Evolutionary conservation across 2,329 filamentous ascomycete species (phyloP).

Genomic region (Fusarium verticillioides): DNA sequence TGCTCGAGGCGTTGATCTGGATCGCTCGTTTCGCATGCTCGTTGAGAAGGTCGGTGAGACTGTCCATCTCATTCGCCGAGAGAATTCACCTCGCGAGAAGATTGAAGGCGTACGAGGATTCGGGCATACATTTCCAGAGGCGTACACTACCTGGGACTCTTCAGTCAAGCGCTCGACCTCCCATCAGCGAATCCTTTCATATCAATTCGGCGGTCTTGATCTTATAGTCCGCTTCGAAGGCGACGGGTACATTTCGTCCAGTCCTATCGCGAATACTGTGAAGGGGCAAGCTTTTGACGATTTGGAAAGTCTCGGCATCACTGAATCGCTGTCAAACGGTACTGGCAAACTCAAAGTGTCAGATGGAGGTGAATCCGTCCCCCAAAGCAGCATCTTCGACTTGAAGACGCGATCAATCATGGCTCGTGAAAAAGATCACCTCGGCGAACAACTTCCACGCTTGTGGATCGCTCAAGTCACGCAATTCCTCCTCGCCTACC

Average conservation of each 20-base stretch:
- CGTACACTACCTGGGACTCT: conserved; percentile 71
- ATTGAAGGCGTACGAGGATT: conserved; percentile 68
- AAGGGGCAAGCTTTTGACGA: not conserved
- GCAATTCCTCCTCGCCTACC: conserved; percentile 56
- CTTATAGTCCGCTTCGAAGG: conserved; percentile 45
- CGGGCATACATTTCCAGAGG: conserved; percentile 74
- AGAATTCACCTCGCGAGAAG: conserved; percentile 67
- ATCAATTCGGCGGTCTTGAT: conserved; percentile 60
- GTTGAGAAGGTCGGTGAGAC: conserved; percentile 66
- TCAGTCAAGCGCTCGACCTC: conserved; percentile 65
- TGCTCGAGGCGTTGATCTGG: conserved; percentile 54
- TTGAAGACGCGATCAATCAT: conserved; percentile 55
- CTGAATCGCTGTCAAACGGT: not conserved
- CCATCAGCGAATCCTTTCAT: conserved; percentile 71
- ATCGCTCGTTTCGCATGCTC: conserved; percentile 67
- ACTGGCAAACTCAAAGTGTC: conserved; percentile 20
- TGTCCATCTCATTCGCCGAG: conserved; percentile 71
- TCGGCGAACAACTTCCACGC: conserved; percentile 53
- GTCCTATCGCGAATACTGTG: not conserved
- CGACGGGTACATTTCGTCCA: conserved; percentile 42
- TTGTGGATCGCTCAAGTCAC: conserved; percentile 55
- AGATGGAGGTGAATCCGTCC: conserved; percentile 42
- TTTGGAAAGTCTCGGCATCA: conserved; percentile 16
- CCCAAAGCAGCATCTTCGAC: conserved; percentile 54
- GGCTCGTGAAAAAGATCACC: conserved; percentile 32